A percentile compares a stretch with the other conserved stretches of the same genome.
Evolutionary conservation across 495 filamentous ascomycete species (phyloP).

Genomic region (Margaritispora aquatica): DNA sequence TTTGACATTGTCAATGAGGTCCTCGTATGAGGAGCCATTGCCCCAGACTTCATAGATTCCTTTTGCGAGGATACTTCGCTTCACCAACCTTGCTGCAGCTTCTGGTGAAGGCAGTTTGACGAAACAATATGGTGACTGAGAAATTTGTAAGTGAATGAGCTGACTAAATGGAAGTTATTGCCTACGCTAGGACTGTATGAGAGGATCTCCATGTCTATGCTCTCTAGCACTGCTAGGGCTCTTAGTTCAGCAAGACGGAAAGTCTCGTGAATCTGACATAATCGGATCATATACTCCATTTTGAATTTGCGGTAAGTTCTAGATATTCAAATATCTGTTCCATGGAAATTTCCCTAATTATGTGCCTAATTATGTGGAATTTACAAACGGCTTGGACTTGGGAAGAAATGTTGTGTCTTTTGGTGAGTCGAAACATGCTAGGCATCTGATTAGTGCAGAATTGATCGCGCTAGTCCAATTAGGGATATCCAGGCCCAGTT

Average conservation of each 20-base stretch:
- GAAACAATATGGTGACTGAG: conserved; percentile 83
- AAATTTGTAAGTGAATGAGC: neutral
- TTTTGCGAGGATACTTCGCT: conserved; percentile 72
- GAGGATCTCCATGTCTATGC: conserved; percentile 62
- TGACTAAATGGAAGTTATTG: neutral
- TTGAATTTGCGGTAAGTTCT: neutral
- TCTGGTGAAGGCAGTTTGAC: conserved; percentile 59
- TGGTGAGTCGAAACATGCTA: neutral
- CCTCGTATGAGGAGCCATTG: conserved; percentile 55
- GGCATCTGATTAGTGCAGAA: neutral
- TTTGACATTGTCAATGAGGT: conserved; percentile 60
- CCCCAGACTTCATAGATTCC: conserved; percentile 90
- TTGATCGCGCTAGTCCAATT: neutral
- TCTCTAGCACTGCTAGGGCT: conserved; percentile 64
- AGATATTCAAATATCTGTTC: neutral
- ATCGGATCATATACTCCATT: conserved; percentile 84
- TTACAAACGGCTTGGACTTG: neutral
- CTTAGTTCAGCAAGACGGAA: conserved; percentile 87
- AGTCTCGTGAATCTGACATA: conserved; percentile 83
- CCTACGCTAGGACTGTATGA: conserved; percentile 67
- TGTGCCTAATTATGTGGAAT: too few relatives aligned
- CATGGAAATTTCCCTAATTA: neutral
- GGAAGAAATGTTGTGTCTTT: neutral
- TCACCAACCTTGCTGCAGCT: conserved; percentile 58
- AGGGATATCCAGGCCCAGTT: neutral